Percentiles rank a stretch among this genome's conserved stretches.
phyloP scores from a whole-genome alignment of 352 stramenopile species.

The Globisporangium recalcitrans region DNA sequence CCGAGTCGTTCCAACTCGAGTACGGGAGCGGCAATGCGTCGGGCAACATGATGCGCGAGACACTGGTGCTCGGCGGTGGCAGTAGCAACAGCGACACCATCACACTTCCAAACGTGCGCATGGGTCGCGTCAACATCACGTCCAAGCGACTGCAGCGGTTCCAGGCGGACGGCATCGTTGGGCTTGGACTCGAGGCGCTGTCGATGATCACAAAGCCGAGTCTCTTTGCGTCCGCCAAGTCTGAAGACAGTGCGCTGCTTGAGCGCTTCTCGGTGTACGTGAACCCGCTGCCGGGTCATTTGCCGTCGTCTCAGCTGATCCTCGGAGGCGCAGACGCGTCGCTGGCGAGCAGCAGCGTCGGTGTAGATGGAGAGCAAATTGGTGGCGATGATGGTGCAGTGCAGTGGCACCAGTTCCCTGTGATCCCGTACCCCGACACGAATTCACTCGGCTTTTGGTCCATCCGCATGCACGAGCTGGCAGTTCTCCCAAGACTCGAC shows the following conservation, averaged over 20 bases:
- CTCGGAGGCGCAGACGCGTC: constrained; percentile 45
- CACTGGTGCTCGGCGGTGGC: constrained; percentile 29
- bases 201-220: constrained; percentile 52
- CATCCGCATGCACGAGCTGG: constrained; percentile 35
- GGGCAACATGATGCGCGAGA: constrained; percentile 42
- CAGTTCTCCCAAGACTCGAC: constrained; percentile 14
- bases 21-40: constrained; percentile 61
- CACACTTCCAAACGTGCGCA: constrained; percentile 30
- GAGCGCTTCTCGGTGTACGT: constrained; percentile 62
- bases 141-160: constrained; percentile 46
- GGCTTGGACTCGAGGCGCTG: constrained; percentile 46
- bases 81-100: constrained; percentile 6
- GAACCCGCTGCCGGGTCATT: constrained; percentile 38
- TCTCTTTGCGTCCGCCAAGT: constrained; percentile 21
- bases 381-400: not conserved
- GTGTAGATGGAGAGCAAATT: not conserved
- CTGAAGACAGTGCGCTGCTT: constrained; percentile 22
- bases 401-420: constrained; percentile 47
- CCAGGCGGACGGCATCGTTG: constrained; percentile 62
- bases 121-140: constrained; percentile 42
- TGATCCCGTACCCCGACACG: constrained; percentile 34
- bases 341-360: constrained; percentile 15
- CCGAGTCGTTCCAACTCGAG: constrained; percentile 45
- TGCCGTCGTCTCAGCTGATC: constrained; percentile 48
- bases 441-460: constrained; percentile 50